Evolutionary conservation across 208 protist genomes (phyloP), one percentile per base, ranked within the genome.

Genomic region (Crithidia sp.): DNA sequence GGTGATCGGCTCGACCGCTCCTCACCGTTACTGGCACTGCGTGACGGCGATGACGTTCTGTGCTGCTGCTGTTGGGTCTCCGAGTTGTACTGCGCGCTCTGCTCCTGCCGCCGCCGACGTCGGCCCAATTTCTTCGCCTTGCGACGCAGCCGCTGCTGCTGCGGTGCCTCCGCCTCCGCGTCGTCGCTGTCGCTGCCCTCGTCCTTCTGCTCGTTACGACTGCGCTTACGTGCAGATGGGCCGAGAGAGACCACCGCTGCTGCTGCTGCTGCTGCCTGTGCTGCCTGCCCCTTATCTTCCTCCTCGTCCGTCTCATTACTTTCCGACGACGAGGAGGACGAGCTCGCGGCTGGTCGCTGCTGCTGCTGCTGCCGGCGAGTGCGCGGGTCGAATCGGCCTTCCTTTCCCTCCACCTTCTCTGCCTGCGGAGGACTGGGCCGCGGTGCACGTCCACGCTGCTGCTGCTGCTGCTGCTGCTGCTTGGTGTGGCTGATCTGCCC

Each of bases 41-140:
- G 6, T 17, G 49, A 55, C 47, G 58, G 39, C 12, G 68, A 66
- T n/a, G 39, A 14, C 6, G 12, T 13, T 49, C 45, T 13, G 12
- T 53, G 41, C 16, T 52, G 59, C 13, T 40, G 44, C 60, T 67
- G 52, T 57, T 62, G 54, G 28, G 28, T 28, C 28, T 28, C 28
- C 28, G 28, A 28, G 28, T 28, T 28, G n/a, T 59, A 56, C 37
- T 67, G 49, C 12, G 14, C 2, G 62, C 36, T 60, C 28, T 72
- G 65, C 41, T 77, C 65, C 28, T 62, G 66, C 4, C 73, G 73
- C 43, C 73, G 65, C 7, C 74, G 59, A 9, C 74, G 74, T 4
- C 67, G 58, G 19, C 74, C 74, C 3, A 56, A 53, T 49, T 71
- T 75, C 62, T 80, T 79, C 7, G 52, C 40, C 53, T 79, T 79